Base-by-base conservation (phyloP, 805 yeast species). In the Wickerhamomyces silvicola region DNA sequence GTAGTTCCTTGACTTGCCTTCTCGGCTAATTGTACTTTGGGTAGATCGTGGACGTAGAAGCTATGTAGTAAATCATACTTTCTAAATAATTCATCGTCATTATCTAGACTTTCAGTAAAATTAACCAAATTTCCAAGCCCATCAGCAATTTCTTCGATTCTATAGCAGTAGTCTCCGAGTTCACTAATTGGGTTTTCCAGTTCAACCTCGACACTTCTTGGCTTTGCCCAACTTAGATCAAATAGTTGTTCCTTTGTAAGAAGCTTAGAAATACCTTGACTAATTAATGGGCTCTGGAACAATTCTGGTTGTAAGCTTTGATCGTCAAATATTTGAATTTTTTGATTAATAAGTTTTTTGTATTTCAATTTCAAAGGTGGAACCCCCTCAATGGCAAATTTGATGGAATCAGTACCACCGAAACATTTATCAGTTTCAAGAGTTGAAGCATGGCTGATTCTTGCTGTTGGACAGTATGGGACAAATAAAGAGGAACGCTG, bases 401-500 rank as follows among this genome's bases (percentile, higher is more conserved):
- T 57, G 1, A 78, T 57, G 15, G 68, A 58, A 42, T 76, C 83
- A 4, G 54, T 31, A 12, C 68, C 75, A 20, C 80, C 84, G 22
- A 77, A 59, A 61, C 97, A 92, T 41, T 71, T 67, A 44, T 78
- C 74, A 10, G 39, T 36, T 9, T 38, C 36, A 23, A 49, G 52
- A 6, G 49, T 33, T 0, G 53, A 48, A 0, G 70, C 64, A 17
- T 62, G 38, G 11, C 34, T 39, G 33, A 86, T 70, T 14, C 64
- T 56, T 0, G 85, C 95, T 4, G 60, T 62, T 2, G 98, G 98
- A 54, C 98, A 90, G 26, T 66, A 54, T 4, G 94, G 78, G 7
- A 92, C 65, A 13, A 81, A 49, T 22, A 86, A 64, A 31, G 76
- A 79, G 2, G 81, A 72, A 38, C 70, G 73, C 40, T 66, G 70